Percentiles rank a stretch among this genome's conserved stretches.
Evolutionary conservation across 163 green algal genomes (phyloP).

Genomic region (Coccomyxa subellipsoidea): DNA sequence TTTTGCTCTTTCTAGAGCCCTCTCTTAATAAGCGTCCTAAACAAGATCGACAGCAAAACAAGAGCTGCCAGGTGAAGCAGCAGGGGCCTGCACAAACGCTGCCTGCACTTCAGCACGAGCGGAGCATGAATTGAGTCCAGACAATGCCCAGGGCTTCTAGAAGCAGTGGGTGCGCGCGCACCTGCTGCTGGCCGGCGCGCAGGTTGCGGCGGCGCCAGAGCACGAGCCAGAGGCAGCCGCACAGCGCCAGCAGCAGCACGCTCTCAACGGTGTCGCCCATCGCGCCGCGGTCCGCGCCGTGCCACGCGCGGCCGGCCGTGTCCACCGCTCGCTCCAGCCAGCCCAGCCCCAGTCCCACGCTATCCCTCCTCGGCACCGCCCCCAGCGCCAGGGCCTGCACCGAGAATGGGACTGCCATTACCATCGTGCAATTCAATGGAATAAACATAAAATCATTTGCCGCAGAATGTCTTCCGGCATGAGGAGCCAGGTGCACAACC

Average conservation of each 20-base stretch:
- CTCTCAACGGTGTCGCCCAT: constrained; percentile 17
- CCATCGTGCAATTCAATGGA: neutral
- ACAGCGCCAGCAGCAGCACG: constrained; percentile 28
- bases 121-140: no score
- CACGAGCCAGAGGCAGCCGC: constrained; percentile 38
- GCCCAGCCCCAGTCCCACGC: constrained; percentile 1
- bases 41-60: no score
- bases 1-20: no score
- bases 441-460: no score
- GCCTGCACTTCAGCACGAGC: no score
- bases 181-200: constrained; percentile 4
- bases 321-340: constrained; percentile 1
- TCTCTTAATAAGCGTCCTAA: no score
- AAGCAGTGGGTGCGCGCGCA: neutral
- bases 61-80: no score
- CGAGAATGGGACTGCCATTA: neutral
- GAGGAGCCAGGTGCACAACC: no score
- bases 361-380: neutral
- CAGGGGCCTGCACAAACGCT: no score
- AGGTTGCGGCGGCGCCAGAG: constrained; percentile 33
- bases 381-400: neutral
- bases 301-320: neutral
- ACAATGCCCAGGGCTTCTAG: neutral
- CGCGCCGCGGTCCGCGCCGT: neutral
- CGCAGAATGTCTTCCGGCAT: no score